Percentiles rank a stretch among this genome's conserved stretches.
Evolutionary conservation across 192 early-diverging fungal genomes (phyloP).

Genomic region (Geosiphon pyriformis): DNA sequence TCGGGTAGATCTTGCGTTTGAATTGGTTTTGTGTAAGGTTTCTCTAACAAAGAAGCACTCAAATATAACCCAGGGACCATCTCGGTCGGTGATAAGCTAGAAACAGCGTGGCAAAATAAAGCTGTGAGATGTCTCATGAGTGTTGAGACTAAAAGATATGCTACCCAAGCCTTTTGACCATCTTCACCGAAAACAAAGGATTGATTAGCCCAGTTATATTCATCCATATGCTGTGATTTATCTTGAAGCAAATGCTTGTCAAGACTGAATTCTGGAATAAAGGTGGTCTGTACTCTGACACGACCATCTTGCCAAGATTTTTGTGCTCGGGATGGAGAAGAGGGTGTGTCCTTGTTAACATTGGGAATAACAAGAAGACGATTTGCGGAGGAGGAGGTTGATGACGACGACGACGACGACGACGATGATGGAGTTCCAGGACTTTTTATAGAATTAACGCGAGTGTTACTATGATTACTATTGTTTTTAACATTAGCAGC

Average conservation of each 20-base stretch:
- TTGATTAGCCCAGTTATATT: background rate
- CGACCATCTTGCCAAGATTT: conserved; percentile 16
- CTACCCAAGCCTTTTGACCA: conserved; percentile 7
- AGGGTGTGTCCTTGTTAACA: conserved; percentile 18
- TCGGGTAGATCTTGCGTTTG: background rate
- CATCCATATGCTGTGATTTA: background rate
- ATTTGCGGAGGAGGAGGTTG: conserved; percentile 6
- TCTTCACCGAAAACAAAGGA: background rate
- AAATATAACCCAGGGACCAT: conserved; percentile 13
- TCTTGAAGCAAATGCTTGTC: conserved; percentile 20
- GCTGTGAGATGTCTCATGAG: background rate
- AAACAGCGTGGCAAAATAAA: conserved; percentile 18
- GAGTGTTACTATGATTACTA: background rate
- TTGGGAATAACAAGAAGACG: conserved; percentile 20
- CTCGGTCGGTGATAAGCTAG: conserved; percentile 4
- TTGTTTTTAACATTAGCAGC: background rate
- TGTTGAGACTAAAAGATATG: conserved; percentile 1
- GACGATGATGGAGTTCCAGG: too few relatives aligned
- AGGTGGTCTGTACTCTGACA: conserved; percentile 23
- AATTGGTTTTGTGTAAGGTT: background rate
- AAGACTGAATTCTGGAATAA: conserved; percentile 21
- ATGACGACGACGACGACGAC: background rate
- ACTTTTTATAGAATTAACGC: too few relatives aligned
- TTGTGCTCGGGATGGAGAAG: conserved; percentile 5
- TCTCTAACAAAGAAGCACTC: background rate